Conservation (phyloP, 345 rosid genomes). For the Draba incana region DNA sequence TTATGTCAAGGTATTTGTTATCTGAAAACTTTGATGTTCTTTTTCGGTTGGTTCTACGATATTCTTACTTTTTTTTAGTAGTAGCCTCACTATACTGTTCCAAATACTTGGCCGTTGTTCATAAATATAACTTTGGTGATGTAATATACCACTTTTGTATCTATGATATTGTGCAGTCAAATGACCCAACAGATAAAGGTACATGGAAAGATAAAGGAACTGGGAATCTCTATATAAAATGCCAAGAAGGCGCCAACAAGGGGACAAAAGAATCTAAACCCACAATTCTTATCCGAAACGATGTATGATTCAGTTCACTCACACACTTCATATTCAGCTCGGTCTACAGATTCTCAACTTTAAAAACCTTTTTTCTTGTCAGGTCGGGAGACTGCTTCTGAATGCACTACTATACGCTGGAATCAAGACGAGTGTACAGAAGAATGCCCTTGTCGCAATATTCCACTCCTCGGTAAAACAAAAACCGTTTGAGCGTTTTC, state of each 20-base stretch:
- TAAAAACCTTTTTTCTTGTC: conserved; percentile 20
- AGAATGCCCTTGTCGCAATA: conserved; percentile 87
- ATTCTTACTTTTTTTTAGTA: background rate
- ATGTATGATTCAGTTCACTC: conserved; percentile 52
- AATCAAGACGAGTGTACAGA: conserved; percentile 76
- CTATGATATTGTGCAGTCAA: conserved; percentile 53
- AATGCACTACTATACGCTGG: conserved; percentile 89
- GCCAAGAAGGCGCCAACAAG: conserved; percentile 81
- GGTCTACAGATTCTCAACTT: conserved; percentile 18
- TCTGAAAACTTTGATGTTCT: background rate
- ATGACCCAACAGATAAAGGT: conserved; percentile 75
- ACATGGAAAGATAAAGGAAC: conserved; percentile 96
- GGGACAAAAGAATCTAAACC: conserved; percentile 92
- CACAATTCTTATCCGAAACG: conserved; percentile 78
- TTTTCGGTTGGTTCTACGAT: background rate
- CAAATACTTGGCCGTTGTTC: background rate
- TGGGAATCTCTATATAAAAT: conserved; percentile 86
- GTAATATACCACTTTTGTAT: background rate
- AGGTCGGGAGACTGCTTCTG: conserved; percentile 88
- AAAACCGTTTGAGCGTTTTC: conserved; percentile 2
- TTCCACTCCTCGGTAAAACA: conserved; percentile 82
- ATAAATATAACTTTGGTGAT: background rate
- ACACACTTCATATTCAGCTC: conserved; percentile 11
- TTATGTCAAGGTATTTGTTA: conserved; percentile 75
- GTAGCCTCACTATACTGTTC: background rate